Percentiles rank a stretch among this genome's conserved stretches.
These are phyloP conservation scores for Globisporangium takayamanum DNA, from an alignment of 352 stramenopile species.

Conservation along the genomic window DNA sequence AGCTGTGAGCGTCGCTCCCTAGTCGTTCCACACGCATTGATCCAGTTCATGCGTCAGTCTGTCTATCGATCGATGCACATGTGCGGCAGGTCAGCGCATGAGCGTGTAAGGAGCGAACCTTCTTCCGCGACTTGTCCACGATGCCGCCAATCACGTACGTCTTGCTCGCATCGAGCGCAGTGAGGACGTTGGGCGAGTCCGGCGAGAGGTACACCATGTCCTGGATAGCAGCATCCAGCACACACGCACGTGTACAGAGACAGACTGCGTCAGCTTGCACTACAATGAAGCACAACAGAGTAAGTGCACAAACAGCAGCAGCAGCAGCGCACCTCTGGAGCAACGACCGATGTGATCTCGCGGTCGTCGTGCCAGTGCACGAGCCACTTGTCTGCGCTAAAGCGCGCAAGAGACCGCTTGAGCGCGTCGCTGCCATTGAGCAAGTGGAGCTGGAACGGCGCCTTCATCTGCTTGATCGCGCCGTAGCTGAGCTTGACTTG, in stretches of 20 bases:
- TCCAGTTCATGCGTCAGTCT: not conserved
- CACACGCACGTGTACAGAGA: not conserved
- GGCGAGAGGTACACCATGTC: constrained; percentile 74
- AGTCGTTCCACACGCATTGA: not conserved
- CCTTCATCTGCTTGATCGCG: constrained; percentile 47
- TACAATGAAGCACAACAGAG: too few relatives aligned
- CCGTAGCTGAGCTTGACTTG: constrained; percentile 76
- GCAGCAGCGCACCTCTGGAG: constrained; percentile 13
- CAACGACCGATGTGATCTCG: constrained; percentile 33
- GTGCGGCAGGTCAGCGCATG: not conserved
- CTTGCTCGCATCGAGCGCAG: constrained; percentile 49
- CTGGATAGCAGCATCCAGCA: constrained; percentile 6
- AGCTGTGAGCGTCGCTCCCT: constrained; percentile 51
- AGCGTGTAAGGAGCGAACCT: constrained; percentile 20
- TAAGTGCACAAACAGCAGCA: too few relatives aligned
- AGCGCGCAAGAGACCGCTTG: constrained; percentile 42
- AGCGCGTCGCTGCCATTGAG: constrained; percentile 51
- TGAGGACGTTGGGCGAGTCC: constrained; percentile 59
- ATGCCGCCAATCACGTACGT: constrained; percentile 81
- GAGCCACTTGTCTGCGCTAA: constrained; percentile 54
- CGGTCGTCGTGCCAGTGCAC: constrained; percentile 41
- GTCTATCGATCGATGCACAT: too few relatives aligned
- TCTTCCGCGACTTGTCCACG: constrained; percentile 73
- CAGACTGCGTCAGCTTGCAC: too few relatives aligned
- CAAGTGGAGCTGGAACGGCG: constrained; percentile 58